Base-by-base conservation (phyloP, 176 grass and related monocot genomes). In the Hsuehochloa calcarea region DNA sequence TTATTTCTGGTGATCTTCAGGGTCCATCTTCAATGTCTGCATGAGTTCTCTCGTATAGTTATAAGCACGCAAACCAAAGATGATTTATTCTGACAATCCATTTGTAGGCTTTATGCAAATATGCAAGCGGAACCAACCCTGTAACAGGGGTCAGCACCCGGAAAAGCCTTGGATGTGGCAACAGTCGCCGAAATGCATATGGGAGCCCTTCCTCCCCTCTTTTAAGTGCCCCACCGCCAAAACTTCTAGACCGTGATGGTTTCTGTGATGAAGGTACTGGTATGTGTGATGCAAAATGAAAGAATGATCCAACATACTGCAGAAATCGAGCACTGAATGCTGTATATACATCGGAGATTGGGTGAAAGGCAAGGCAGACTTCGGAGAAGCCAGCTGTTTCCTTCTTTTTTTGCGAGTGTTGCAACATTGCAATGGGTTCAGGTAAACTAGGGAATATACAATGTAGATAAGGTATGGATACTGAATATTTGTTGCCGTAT, bases 141-240 rank as follows among this genome's bases (percentile, higher is more conserved):
- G 26, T 96, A 43, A 99, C 93, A 19, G 96, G 93, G 62, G 91
- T 91, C 56, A 89, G 70, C 82, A 99, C 96, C 27, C 91, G 93
- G 72, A 96, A 89, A 68, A 96, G 90, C 85, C 84, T 99, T 50
- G 93, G 93, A 69, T 94, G 96, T 74, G 96, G 96, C 38, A 94
- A 91, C 82, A 94, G 78, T 85, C 96, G 93, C 47, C 74, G 92
- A 79, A 92, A 84, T 82, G 93, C 96, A 38, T 96, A 99, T 43
- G 96, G 93, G 35, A 96, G 96, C 68, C 96, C 96, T 89, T 99
- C 93, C 44, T 99, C 96, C 8, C 96, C 93, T 55, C 90, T 99
- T 22, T 89, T 96, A 82, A 96, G 93, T 77, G 89, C 96, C 4
- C 88, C 91, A 55, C 93, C 93, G 68, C 88, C 85, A 62, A 99